Evolutionary conservation across 2,329 filamentous ascomycete genomes (phyloP), one percentile per base, ranked within the genome.

Genomic region (Biscogniauxia mediterranea): DNA sequence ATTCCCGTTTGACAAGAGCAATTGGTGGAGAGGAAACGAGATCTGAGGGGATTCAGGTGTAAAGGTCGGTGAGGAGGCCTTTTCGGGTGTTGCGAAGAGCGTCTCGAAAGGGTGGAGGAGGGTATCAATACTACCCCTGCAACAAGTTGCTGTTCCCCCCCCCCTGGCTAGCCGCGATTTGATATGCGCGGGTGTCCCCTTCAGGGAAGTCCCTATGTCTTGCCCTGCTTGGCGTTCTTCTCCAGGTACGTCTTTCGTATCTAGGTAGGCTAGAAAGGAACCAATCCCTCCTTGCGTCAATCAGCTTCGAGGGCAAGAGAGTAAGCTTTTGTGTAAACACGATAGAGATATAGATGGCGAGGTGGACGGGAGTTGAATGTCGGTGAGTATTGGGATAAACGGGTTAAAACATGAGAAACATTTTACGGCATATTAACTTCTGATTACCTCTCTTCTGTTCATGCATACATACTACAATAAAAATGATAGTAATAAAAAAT

Each of bases 51-150:
- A 66, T 65, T 66, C 66, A 64, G 60, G 59, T 61, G 64, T 66
- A 68, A 68, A 72, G 70, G 69, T 68, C 69, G 69, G 69, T 70
- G 66, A 70, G 64, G 66, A 68, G 68, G 61, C 63, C 66, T 70
- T 50, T 64, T 70, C 65, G 70, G 71, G 66, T 75, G 76, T 76
- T 75, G 75, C 76, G 74, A 72, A 69, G 74, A 70, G 71, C 74
- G 76, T 78, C 73, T 78, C 74, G 72, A 74, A 68, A 71, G 61
- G 65, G 66, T 69, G 70, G 70, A 69, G 70, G 70, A 69, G 63
- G 70, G 65, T 69, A 62, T 67, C 61, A 63, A 64, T 62, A 65
- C 49, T 56, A 66, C 62, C 68, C 70, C 70, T 70, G 69, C 57
- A 26, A 21, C 23, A 21, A 21, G 20, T 13, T 52, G 51, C 51